These are phyloP conservation scores for Jacaranda mimosifolia DNA, from an alignment of 257 asterid species.

Conservation along the genomic window DNA sequence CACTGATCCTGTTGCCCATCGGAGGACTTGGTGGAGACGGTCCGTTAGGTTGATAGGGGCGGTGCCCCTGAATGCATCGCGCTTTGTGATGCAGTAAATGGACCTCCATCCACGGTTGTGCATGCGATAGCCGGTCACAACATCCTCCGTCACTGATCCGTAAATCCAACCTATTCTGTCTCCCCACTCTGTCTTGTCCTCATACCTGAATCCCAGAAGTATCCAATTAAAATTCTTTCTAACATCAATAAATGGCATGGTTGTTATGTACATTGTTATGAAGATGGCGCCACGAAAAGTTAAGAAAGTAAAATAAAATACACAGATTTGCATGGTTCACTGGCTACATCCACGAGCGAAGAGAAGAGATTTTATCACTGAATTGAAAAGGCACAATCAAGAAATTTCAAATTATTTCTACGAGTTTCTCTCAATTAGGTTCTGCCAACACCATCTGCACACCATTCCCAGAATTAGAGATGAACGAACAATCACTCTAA, in stretches of 20 bases:
- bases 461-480: too few species aligned
- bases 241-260: background rate
- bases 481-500: too few species aligned
- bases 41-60: conserved; percentile 96
- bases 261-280: too few species aligned
- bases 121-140: conserved; percentile 98
- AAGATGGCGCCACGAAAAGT: too few species aligned
- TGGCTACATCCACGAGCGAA: too few species aligned
- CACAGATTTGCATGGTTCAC: too few species aligned
- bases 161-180: conserved; percentile 97
- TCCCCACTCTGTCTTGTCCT: conserved; percentile 98
- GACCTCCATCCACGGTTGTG: conserved; percentile 99
- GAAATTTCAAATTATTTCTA: too few species aligned
- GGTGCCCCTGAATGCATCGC: conserved; percentile 92
- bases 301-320: too few species aligned
- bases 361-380: too few species aligned
- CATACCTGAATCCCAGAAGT: conserved; percentile 56
- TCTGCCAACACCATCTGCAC: too few species aligned
- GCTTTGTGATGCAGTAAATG: conserved; percentile 88
- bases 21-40: conserved; percentile 95
- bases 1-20: conserved; percentile 99
- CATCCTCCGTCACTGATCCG: conserved; percentile 97
- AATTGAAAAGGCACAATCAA: too few species aligned
- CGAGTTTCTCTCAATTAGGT: too few species aligned
- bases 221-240: background rate